These are phyloP conservation scores for Fusarium sp. DNA, from an alignment of 2,329 filamentous ascomycete genomes.

Conservation along the genomic window DNA sequence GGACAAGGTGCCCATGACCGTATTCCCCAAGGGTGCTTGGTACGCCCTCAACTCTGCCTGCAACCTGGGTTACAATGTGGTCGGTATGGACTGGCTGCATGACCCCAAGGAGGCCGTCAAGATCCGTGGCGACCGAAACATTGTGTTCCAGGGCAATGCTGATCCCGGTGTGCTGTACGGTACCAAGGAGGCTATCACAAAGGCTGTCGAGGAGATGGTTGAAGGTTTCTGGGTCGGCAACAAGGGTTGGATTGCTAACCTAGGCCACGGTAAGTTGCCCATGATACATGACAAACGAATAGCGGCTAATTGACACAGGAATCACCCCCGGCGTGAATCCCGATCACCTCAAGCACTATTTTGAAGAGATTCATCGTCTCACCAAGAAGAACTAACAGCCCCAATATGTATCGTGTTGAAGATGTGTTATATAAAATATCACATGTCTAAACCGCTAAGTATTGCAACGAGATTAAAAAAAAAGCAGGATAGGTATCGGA, in stretches of 20 bases:
- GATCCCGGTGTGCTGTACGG: constrained; percentile 96
- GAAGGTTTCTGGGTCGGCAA: constrained; percentile 83
- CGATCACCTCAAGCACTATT: constrained; percentile 92
- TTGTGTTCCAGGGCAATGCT: constrained; percentile 93
- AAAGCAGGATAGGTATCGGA: background rate
- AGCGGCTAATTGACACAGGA: constrained; percentile 63
- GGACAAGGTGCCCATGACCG: constrained; percentile 92
- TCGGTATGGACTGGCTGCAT: constrained; percentile 95
- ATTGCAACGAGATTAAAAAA: background rate
- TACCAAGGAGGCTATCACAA: constrained; percentile 82
- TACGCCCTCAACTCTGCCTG: constrained; percentile 91
- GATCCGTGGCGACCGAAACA: constrained; percentile 78
- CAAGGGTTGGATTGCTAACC: constrained; percentile 95
- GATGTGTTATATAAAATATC: constrained; percentile 14
- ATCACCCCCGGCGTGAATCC: constrained; percentile 96
- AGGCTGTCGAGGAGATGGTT: constrained; percentile 87
- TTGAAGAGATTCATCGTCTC: constrained; percentile 87
- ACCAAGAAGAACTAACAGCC: constrained; percentile 59
- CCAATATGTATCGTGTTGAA: background rate
- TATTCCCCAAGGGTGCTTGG: constrained; percentile 98
- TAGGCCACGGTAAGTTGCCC: constrained; percentile 83
- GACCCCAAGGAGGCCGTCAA: constrained; percentile 87
- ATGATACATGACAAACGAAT: background rate
- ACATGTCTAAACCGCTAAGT: background rate
- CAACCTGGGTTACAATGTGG: constrained; percentile 90